Evolutionary conservation across 257 asterid genomes (phyloP).

Genomic region (Capsicum rhomboideum): DNA sequence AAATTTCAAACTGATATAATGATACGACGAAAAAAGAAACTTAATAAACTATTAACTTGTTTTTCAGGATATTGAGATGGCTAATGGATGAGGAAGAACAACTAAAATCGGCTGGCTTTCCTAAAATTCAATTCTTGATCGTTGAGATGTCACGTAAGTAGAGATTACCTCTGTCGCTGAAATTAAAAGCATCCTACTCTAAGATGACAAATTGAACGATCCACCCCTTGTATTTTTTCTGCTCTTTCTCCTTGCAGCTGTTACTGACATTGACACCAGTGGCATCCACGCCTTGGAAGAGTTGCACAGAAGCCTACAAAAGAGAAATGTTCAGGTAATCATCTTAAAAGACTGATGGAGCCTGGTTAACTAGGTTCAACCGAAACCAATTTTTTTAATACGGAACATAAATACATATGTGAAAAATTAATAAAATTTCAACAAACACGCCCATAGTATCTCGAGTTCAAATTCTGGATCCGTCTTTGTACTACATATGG

Average conservation of each 20-base stretch:
- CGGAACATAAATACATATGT: background rate
- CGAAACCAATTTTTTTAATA: too few species aligned
- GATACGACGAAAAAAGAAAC: background rate
- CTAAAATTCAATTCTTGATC: constrained; percentile 36
- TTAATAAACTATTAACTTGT: background rate
- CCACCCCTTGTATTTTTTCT: background rate
- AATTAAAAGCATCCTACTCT: background rate
- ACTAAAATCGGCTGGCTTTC: constrained; percentile 26
- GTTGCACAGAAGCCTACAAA: constrained; percentile 50
- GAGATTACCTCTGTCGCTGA: background rate
- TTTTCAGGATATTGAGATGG: constrained; percentile 68
- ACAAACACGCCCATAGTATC: background rate
- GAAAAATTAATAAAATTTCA: background rate
- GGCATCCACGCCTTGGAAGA: constrained; percentile 90
- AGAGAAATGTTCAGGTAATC: constrained; percentile 66
- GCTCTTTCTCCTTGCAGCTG: constrained; percentile 34
- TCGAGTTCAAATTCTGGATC: background rate
- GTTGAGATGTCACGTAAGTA: constrained; percentile 56
- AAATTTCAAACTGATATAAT: background rate
- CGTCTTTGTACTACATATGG: background rate
- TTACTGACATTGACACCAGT: constrained; percentile 84
- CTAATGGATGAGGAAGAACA: constrained; percentile 59
- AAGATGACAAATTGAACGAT: background rate
- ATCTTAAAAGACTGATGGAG: background rate
- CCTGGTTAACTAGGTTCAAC: background rate